These are phyloP conservation scores for Flaveria ramosissima DNA, from an alignment of 129 eudicot genomes.

Conservation along the genomic window DNA sequence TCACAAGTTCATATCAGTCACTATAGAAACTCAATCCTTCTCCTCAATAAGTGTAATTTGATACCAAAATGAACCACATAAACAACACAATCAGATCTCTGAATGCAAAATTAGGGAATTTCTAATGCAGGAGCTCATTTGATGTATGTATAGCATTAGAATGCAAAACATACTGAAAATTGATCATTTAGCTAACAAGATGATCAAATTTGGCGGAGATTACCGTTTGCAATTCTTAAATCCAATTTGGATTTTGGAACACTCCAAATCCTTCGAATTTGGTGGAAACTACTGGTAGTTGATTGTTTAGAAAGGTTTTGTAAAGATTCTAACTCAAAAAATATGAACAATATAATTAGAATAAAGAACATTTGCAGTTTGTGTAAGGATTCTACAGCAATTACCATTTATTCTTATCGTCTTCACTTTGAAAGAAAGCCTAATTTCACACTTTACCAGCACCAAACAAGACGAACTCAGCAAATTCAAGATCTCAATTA, in stretches of 20 bases:
- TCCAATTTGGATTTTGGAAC: neutral
- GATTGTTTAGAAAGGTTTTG: conserved; percentile 3
- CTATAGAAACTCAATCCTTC: neutral
- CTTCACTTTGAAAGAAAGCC: conserved; percentile 9
- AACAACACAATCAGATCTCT: neutral
- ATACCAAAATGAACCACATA: neutral
- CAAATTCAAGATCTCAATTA: conserved; percentile 14
- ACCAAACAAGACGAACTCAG: conserved; percentile 3
- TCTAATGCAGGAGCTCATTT: neutral
- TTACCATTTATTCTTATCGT: neutral
- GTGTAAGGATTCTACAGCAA: conserved; percentile 2
- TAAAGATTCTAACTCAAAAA: conserved; percentile 2
- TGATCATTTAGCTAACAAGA: conserved; percentile 14
- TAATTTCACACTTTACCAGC: conserved; percentile 11
- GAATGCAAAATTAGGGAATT: neutral
- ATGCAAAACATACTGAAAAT: neutral
- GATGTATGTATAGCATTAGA: neutral
- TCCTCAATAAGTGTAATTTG: conserved; percentile 1
- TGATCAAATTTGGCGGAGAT: neutral
- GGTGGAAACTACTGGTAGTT: neutral
- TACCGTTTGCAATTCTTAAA: neutral
- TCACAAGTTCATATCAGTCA: conserved; percentile 9
- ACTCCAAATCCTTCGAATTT: neutral
- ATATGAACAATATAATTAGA: neutral
- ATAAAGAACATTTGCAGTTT: neutral